Conservation (phyloP, 2,329 filamentous ascomycete species). For the Beauveria brongniartii region DNA sequence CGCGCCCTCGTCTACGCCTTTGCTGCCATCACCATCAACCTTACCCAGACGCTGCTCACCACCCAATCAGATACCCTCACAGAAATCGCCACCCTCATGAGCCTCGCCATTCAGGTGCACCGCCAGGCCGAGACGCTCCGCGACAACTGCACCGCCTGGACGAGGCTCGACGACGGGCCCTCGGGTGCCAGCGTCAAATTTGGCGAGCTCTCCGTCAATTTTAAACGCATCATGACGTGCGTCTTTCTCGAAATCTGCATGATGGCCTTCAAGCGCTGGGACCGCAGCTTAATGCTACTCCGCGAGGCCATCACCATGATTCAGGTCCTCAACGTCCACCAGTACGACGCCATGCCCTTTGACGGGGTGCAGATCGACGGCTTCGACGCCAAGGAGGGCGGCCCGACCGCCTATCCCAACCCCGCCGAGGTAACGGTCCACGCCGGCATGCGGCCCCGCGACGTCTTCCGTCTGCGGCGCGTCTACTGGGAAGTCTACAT, state of each 20-base stretch:
- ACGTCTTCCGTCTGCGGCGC: constrained; percentile 26
- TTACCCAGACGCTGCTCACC: constrained; percentile 23
- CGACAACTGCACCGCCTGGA: constrained; percentile 16
- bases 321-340: constrained; percentile 34
- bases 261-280: constrained; percentile 38
- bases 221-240: constrained; percentile 40
- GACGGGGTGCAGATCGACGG: neutral
- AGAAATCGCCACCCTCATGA: constrained; percentile 20
- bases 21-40: constrained; percentile 28
- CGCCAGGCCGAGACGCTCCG: constrained; percentile 20
- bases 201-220: constrained; percentile 32
- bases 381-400: neutral
- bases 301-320: constrained; percentile 40
- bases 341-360: constrained; percentile 22
- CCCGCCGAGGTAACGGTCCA: neutral
- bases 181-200: constrained; percentile 25
- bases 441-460: neutral
- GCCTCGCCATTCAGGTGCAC: constrained; percentile 18
- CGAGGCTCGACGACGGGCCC: constrained; percentile 1
- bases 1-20: constrained; percentile 28
- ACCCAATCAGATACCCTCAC: constrained; percentile 21
- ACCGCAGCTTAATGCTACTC: constrained; percentile 42
- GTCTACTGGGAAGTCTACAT: constrained; percentile 50
- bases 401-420: neutral
- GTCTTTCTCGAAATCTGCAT: constrained; percentile 45